These are phyloP conservation scores for Myxozyma kluyveri DNA, from an alignment of 805 yeast species.

Conservation along the genomic window DNA sequence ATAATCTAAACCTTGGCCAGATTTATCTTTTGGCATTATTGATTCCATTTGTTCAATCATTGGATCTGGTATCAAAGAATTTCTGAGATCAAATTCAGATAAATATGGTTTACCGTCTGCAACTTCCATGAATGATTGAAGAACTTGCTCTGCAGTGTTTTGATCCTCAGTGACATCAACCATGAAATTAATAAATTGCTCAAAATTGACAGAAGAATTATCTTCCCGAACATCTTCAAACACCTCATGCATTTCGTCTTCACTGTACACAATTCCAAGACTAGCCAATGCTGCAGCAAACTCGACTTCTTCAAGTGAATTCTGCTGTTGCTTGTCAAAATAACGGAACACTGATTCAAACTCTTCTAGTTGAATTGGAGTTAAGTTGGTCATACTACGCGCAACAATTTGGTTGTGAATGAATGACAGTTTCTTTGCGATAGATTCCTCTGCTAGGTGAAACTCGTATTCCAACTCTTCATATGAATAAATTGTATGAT, in stretches of 20 bases:
- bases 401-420: conserved; percentile 45
- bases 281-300: conserved; percentile 46
- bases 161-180: conserved; percentile 44
- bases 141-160: conserved; percentile 41
- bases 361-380: conserved; percentile 44
- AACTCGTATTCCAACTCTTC: conserved; percentile 44
- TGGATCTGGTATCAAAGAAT: conserved; percentile 39
- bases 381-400: conserved; percentile 37
- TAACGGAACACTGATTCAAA: conserved; percentile 47
- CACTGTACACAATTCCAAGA: conserved; percentile 42
- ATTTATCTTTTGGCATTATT: conserved; percentile 34
- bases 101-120: conserved; percentile 43
- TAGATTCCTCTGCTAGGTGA: conserved; percentile 40
- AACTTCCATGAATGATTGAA: conserved; percentile 43
- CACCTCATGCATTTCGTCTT: conserved; percentile 42
- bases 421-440: conserved; percentile 44
- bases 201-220: conserved; percentile 34
- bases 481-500: conserved; percentile 39
- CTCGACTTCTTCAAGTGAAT: conserved; percentile 43
- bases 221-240: conserved; percentile 37
- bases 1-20: conserved; percentile 36
- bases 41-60: conserved; percentile 36
- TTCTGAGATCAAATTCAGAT: conserved; percentile 42
- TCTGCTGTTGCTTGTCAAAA: conserved; percentile 42
- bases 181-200: conserved; percentile 40